Conservation (phyloP, 352 stramenopile species). For the Globisporangium carolinianum region DNA sequence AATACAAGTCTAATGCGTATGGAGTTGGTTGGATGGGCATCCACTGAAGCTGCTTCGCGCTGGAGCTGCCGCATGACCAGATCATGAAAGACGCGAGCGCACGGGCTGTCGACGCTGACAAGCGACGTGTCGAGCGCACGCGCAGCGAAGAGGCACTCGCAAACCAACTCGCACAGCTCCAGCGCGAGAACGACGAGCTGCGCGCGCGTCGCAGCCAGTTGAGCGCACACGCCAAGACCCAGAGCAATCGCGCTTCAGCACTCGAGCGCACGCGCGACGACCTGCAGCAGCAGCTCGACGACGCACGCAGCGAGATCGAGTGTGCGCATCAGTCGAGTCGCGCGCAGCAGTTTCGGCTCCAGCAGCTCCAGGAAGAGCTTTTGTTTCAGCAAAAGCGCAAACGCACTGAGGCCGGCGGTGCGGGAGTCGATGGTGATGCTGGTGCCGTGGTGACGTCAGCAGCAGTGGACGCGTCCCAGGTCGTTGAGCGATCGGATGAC, state of each 20-base stretch:
- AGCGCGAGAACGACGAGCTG: constrained; percentile 54
- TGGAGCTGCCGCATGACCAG: constrained; percentile 10
- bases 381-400: constrained; percentile 55
- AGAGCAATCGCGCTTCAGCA: constrained; percentile 21
- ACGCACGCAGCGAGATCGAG: constrained; percentile 38
- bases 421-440: too few species aligned
- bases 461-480: too few species aligned
- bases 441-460: too few species aligned
- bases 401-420: not conserved
- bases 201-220: constrained; percentile 33
- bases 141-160: constrained; percentile 32
- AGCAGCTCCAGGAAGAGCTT: constrained; percentile 67
- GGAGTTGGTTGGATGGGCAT: too few species aligned
- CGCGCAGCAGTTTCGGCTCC: constrained; percentile 52
- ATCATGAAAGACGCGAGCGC: constrained; percentile 32
- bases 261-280: constrained; percentile 27
- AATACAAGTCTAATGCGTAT: too few species aligned
- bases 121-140: constrained; percentile 22
- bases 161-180: constrained; percentile 29
- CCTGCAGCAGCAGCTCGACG: constrained; percentile 29
- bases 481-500: too few species aligned
- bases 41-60: too few species aligned
- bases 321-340: constrained; percentile 39
- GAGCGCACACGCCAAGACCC: constrained; percentile 35
- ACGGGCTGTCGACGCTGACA: constrained; percentile 34